These are phyloP conservation scores for Leishmania arabica DNA, from an alignment of 208 protist species.

Conservation along the genomic window DNA sequence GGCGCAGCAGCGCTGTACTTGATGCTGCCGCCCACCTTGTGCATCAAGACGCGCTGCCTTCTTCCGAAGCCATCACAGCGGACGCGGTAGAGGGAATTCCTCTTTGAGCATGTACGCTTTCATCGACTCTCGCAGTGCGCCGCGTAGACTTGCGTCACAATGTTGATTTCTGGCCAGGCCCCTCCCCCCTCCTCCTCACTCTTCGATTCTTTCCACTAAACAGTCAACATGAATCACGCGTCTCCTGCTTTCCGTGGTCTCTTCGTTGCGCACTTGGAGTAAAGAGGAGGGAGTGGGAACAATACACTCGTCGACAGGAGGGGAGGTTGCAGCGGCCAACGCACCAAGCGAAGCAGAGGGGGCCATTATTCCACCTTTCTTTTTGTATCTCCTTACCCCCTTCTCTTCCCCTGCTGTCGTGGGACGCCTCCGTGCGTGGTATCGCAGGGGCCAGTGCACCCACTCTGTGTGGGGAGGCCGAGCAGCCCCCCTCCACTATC, in stretches of 20 bases:
- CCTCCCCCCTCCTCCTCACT: not conserved
- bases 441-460: not conserved
- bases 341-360: not conserved
- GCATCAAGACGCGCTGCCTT: slow-evolving; percentile 15
- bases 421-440: not conserved
- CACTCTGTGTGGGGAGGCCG: not conserved
- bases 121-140: not conserved
- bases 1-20: slow-evolving; percentile 1
- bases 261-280: not conserved
- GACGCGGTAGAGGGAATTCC: slow-evolving; percentile 18
- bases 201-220: not conserved
- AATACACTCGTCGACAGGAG: not conserved
- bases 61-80: slow-evolving; percentile 5
- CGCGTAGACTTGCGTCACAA: not conserved
- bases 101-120: not conserved
- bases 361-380: not conserved
- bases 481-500: not conserved
- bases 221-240: not conserved
- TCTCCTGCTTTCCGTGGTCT: not conserved
- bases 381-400: not conserved
- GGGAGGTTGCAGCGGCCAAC: not conserved
- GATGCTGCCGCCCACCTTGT: not conserved
- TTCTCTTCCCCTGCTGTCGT: not conserved
- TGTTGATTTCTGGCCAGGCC: not conserved
- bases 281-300: not conserved